These are phyloP conservation scores for Limtongozyma cylindracea DNA, from an alignment of 805 yeast species.

Conservation along the genomic window DNA sequence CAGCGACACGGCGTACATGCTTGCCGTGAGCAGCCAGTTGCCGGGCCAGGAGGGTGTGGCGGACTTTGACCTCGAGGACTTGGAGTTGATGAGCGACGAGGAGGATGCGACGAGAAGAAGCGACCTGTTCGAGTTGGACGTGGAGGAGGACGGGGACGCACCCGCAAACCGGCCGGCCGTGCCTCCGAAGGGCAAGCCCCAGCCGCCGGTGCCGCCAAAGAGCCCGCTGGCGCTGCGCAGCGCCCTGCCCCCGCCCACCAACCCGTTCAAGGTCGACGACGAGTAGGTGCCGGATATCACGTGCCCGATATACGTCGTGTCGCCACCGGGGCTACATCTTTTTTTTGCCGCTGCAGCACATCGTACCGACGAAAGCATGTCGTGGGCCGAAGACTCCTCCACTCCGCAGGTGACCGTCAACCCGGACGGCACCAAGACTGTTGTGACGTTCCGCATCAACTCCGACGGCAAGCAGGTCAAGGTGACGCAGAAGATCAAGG, in stretches of 20 bases:
- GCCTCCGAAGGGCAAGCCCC: too few relatives aligned
- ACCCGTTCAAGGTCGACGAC: too few relatives aligned
- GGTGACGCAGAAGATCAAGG: slow-evolving; percentile 66
- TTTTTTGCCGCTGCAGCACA: too few relatives aligned
- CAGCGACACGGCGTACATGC: slow-evolving; percentile 79
- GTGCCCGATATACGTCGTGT: too few relatives aligned
- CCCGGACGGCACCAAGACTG: slow-evolving; percentile 76
- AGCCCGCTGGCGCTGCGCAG: too few relatives aligned
- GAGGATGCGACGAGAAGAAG: slow-evolving; percentile 9
- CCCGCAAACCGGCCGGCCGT: too few relatives aligned
- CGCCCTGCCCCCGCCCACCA: too few relatives aligned
- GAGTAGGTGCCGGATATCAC: too few relatives aligned
- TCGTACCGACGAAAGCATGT: too few relatives aligned
- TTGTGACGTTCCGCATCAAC: slow-evolving; percentile 50
- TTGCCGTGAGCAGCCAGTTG: slow-evolving; percentile 83
- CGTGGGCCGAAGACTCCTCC: slow-evolving; percentile 51
- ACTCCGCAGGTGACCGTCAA: slow-evolving; percentile 54
- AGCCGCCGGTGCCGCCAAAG: too few relatives aligned
- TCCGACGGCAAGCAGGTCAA: slow-evolving; percentile 67
- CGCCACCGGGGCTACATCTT: too few relatives aligned
- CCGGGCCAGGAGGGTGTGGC: slow-evolving; percentile 33
- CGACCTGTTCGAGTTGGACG: slow-evolving; percentile 15
- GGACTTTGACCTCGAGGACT: slow-evolving; percentile 33
- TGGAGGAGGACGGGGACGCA: too few relatives aligned
- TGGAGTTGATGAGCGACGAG: slow-evolving; percentile 23